Evolutionary conservation across 768 basidiomycete species (phyloP), one percentile per base, ranked within the genome.

Genomic region (Tylopilus rubrobrunneus): DNA sequence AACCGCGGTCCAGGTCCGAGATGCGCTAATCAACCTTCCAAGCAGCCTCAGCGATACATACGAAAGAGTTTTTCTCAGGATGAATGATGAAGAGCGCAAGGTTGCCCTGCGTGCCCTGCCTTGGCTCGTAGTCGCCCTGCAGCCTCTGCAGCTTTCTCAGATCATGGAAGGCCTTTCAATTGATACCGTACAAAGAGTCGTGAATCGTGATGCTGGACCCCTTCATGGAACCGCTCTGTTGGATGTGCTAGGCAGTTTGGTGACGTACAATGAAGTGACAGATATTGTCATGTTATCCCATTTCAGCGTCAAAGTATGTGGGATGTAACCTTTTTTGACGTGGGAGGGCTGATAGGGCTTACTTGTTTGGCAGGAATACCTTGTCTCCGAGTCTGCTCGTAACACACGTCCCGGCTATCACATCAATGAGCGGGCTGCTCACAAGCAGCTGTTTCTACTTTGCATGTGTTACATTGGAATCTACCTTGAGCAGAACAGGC

Each of bases 81-180:
- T 37, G 15, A 37, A 17, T 11, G 17, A 37, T 4, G 36, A 37
- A 5, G 36, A 37, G 17, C 36, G 36, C 36, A 15, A 37, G 36
- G 36, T 37, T 15, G 36, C 17, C 14, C 14, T 15, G 36, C 36
- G 36, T 17, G 7, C 36, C 7, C 17, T 37, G 36, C 4, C 14
- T 15, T 37, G 34, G 34, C 34, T 34, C 34, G 42, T 63, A 9
- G 55, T 40, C 5, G 55, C 61, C 1, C 40, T 64, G 17, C 6
- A 11, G 36, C 36, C 36, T 7, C 36, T 37, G 36, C 36, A 37
- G 36, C 15, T 37, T 14, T 37, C 36, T 15, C 36, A 37, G 15
- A 37, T 37, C 14, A 37, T 37, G 15, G 36, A 37, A 5, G 36
- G 36, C 36, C 36, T 37, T 37, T 37, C 36, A 37, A 37, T 37